Conservation (phyloP, 2,329 filamentous ascomycete genomes). For the Claviceps spartinae region DNA sequence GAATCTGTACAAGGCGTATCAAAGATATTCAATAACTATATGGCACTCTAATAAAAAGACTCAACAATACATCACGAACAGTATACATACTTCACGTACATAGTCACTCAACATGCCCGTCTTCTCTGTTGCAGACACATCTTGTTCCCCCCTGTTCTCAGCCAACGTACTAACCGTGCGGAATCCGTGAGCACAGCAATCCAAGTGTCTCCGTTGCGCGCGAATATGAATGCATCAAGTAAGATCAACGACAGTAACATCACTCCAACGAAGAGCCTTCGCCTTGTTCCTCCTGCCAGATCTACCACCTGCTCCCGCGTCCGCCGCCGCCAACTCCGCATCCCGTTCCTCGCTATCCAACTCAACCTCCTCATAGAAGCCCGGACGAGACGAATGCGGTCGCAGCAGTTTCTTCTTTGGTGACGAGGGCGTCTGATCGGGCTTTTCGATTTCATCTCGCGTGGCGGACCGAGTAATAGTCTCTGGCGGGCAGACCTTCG, state of each 20-base stretch:
- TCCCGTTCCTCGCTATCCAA: slow-evolving; percentile 15
- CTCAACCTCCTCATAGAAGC: slow-evolving; percentile 25
- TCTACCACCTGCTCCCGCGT: slow-evolving; percentile 5
- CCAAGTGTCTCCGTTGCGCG: background rate
- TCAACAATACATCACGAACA: no score
- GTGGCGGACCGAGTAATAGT: background rate
- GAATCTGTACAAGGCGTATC: no score
- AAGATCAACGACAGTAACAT: slow-evolving; percentile 21
- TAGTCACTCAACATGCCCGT: no score
- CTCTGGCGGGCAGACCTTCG: background rate
- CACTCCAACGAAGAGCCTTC: slow-evolving; percentile 16
- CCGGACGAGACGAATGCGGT: slow-evolving; percentile 22
- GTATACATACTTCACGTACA: no score
- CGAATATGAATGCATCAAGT: slow-evolving; percentile 8
- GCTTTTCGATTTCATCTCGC: slow-evolving; percentile 1
- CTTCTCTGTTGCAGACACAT: no score
- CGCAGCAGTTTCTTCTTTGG: slow-evolving; percentile 26
- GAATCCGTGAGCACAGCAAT: background rate
- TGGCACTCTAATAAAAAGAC: no score
- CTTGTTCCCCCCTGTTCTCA: no score
- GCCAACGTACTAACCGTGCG: no score
- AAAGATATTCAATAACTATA: no score
- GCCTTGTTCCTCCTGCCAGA: slow-evolving; percentile 1
- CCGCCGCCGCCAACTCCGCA: slow-evolving; percentile 8
- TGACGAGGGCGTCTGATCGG: slow-evolving; percentile 1